A percentile compares a stretch with the other conserved stretches of the same genome.
Evolutionary conservation across 805 yeast species (phyloP).

Genomic region (Metschnikowia cerradonensis): DNA sequence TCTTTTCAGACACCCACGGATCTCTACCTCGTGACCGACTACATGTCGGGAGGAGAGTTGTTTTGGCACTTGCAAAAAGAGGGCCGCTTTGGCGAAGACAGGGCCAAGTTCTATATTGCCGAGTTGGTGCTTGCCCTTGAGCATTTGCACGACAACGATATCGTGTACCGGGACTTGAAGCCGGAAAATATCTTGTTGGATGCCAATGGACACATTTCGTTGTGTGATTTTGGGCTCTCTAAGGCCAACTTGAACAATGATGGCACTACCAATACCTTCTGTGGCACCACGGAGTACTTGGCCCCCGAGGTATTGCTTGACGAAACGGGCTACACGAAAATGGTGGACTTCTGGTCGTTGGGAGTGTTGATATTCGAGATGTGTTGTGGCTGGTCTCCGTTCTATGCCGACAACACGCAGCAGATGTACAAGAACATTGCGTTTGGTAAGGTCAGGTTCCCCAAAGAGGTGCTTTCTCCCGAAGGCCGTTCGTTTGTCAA

Average conservation of each 20-base stretch:
- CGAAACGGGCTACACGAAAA: constrained; percentile 94
- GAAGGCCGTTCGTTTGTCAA: constrained; percentile 96
- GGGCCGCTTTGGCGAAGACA: constrained; percentile 86
- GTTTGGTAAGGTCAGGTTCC: constrained; percentile 95
- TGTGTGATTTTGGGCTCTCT: constrained; percentile 95
- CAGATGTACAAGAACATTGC: constrained; percentile 99
- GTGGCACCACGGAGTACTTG: constrained; percentile 97
- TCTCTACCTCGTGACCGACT: constrained; percentile 90
- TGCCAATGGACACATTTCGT: constrained; percentile 95
- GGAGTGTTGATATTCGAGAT: constrained; percentile 96
- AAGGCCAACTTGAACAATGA: constrained; percentile 85
- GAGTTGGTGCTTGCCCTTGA: constrained; percentile 91
- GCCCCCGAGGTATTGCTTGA: constrained; percentile 96
- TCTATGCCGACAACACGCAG: constrained; percentile 95
- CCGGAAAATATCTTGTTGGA: constrained; percentile 95
- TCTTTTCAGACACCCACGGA: constrained; percentile 95
- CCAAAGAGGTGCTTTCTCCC: constrained; percentile 87
- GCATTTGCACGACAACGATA: constrained; percentile 91
- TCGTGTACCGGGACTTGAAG: constrained; percentile 93
- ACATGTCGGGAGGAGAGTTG: constrained; percentile 97
- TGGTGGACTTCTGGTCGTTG: constrained; percentile 98
- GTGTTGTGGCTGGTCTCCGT: constrained; percentile 99
- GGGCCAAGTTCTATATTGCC: constrained; percentile 96
- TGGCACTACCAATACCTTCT: constrained; percentile 92
- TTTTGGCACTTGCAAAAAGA: constrained; percentile 97